Evolutionary conservation across 1,284 basidiomycete species (phyloP).

Genomic region (Apiotrichum akiyoshidainum): DNA sequence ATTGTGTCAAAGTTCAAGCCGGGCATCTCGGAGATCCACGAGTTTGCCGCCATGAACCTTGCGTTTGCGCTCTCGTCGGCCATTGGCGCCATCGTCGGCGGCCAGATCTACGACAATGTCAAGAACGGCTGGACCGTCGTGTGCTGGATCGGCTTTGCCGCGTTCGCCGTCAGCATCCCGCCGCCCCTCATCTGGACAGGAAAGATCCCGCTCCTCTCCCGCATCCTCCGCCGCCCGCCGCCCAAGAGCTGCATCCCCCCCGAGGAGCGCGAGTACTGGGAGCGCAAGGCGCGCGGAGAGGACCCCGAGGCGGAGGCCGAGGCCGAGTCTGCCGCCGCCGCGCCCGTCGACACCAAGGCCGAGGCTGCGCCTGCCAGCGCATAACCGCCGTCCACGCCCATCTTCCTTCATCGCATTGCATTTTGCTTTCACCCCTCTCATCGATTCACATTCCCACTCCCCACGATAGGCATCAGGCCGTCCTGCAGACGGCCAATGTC

Average conservation of each 20-base stretch:
- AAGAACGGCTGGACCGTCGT: constrained; percentile 38
- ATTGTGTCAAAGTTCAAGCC: constrained; percentile 9
- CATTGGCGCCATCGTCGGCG: constrained; percentile 40
- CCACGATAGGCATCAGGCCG: background rate
- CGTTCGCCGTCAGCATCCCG: constrained; percentile 6
- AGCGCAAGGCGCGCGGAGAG: background rate
- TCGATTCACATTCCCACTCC: no score
- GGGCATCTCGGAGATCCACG: constrained; percentile 44
- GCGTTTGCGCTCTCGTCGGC: constrained; percentile 36
- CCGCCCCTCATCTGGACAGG: constrained; percentile 17
- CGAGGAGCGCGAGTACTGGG: constrained; percentile 6
- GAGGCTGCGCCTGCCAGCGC: no score
- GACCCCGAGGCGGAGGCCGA: background rate
- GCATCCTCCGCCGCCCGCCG: constrained; percentile 8
- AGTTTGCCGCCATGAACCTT: constrained; percentile 47
- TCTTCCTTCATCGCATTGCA: no score
- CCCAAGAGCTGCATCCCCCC: constrained; percentile 8
- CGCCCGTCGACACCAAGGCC: no score
- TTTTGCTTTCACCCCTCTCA: no score
- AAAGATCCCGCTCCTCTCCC: constrained; percentile 11
- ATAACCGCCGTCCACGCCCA: no score
- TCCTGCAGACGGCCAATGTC: no score
- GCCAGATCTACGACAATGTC: constrained; percentile 44
- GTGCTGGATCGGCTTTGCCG: constrained; percentile 31
- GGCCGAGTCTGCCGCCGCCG: background rate